Evolutionary conservation across 805 yeast species (phyloP), one percentile per base, ranked within the genome.

Genomic region (Teunomyces panamensis): DNA sequence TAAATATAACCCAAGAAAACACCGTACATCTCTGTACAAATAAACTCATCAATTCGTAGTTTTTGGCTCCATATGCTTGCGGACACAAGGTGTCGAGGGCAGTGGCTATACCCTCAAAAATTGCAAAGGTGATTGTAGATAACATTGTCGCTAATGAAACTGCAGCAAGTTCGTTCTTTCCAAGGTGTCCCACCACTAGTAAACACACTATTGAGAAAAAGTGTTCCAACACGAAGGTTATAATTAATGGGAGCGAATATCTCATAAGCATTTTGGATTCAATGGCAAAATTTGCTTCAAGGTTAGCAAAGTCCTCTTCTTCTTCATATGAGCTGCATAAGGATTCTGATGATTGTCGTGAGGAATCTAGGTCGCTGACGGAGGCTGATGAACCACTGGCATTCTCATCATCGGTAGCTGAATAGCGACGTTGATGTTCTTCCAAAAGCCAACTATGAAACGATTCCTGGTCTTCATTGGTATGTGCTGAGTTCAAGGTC

Each of bases 51-150:
- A 65, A 48, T 49, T 68, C 69, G 41, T 56, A 69, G 49, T 70
- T 68, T 3, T 70, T 68, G 1, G 77, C 76, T 2, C 78, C 78
- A 49, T 65, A 73, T 2, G 77, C 75, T 50, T 71, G 77, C 1
- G 78, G 77, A 49, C 77, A 72, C 32, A 73, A 52, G 3, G 77
- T 73, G 46, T 73, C 78, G 26, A 73, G 57, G 0, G 78, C 69
- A 5, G 78, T 73, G 0, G 77, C 74, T n/a, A 70, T 69, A 13
- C 78, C 78, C 53, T 73, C 77, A 49, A 73, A 73, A 1, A 73
- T 52, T 8, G 75, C 78, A 58, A 73, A 66, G 1, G 77, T 66
- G 28, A 73, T 71, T 10, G 76, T 72, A 8, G 75, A 62, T 2
- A 74, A 64, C 78, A 73, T 73, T 11, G 74, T 62, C 0, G 71